Base-by-base conservation (phyloP, 495 filamentous ascomycete genomes). In the Hypoxylon fuscum region DNA sequence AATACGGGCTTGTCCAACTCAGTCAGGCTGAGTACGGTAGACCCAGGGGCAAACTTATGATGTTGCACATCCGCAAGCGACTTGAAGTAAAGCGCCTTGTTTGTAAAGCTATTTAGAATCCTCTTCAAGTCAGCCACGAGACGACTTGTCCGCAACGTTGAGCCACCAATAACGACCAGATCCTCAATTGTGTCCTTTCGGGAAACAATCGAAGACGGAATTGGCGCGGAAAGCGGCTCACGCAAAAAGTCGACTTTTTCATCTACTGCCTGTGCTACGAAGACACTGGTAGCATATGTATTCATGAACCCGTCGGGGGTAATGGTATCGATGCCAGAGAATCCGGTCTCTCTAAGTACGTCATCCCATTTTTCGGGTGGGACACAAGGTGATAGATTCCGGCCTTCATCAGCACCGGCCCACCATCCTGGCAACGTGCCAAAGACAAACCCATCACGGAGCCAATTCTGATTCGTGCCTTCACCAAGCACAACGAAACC, bases 401-500 rank as follows among this genome's bases (percentile, higher is more conserved):
- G 11, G 12, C 35, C 35, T 2, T 14, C n/a, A 2, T 38, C 12
- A 38, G n/a, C 3, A 3, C 76, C 8, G 7, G 68, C 46, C 76
- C 80, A 83, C 74, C 78, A 81, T 0, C 73, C 77, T 1, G 76
- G 68, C 1, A 83, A 65, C 5, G 63, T 58, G 4, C 73, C 74
- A 5, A 82, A 72, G 2, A 80, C 47, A 10, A 62, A 2, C 53
- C 62, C 20, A 61, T 66, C 45, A n/a, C n/a, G n/a, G n/a, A n/a
- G n/a, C n/a, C n/a, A n/a, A n/a, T 68, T 38, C 10, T 62, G 59
- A 5, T 52, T 48, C 5, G 65, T 69, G 1, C 66, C 22, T 50
- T 79, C 76, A 11, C 52, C 12, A 29, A 76, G 17, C 8, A 77
- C 7, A 12, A 79, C 59, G 20, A 52, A 59, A 9, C 74, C 77